Percentiles rank a stretch among this genome's conserved stretches.
phyloP scores from a whole-genome alignment of 805 yeast species.

The Komagataella pseudopastoris region DNA sequence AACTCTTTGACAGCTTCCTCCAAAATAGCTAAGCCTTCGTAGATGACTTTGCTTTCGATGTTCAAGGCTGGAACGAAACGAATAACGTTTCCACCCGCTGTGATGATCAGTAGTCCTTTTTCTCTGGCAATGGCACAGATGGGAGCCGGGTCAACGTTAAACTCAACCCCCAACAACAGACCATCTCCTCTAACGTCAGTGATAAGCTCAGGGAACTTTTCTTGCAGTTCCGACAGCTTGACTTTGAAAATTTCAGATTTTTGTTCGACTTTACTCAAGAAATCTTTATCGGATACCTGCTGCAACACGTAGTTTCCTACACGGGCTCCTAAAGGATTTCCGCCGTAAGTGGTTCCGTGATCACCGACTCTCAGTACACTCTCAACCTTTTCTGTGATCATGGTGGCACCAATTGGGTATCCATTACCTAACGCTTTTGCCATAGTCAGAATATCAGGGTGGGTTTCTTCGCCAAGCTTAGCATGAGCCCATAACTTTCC shows the following conservation, averaged over 20 bases:
- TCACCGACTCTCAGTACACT: conserved; percentile 72
- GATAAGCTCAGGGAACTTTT: conserved; percentile 46
- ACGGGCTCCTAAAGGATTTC: conserved; percentile 85
- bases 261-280: conserved; percentile 44
- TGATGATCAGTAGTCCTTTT: conserved; percentile 69
- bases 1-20: conserved; percentile 32
- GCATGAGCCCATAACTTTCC: conserved; percentile 92
- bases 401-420: conserved; percentile 88
- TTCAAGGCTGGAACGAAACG: conserved; percentile 89
- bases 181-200: conserved; percentile 80
- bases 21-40: conserved; percentile 60
- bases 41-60: conserved; percentile 55
- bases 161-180: conserved; percentile 72
- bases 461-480: conserved; percentile 60
- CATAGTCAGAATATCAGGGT: conserved; percentile 87
- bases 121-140: conserved; percentile 64
- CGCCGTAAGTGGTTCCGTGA: conserved; percentile 97
- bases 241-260: conserved; percentile 45
- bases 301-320: conserved; percentile 68
- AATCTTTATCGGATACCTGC: conserved; percentile 44
- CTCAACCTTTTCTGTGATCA: conserved; percentile 74
- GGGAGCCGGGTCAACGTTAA: conserved; percentile 45
- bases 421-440: conserved; percentile 98
- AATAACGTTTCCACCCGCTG: conserved; percentile 86
- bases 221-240: conserved; percentile 34